Percentiles rank a stretch among this genome's conserved stretches.
Evolutionary conservation across 2,329 filamentous ascomycete genomes (phyloP).

Genomic region (Monilinia fructigena): DNA sequence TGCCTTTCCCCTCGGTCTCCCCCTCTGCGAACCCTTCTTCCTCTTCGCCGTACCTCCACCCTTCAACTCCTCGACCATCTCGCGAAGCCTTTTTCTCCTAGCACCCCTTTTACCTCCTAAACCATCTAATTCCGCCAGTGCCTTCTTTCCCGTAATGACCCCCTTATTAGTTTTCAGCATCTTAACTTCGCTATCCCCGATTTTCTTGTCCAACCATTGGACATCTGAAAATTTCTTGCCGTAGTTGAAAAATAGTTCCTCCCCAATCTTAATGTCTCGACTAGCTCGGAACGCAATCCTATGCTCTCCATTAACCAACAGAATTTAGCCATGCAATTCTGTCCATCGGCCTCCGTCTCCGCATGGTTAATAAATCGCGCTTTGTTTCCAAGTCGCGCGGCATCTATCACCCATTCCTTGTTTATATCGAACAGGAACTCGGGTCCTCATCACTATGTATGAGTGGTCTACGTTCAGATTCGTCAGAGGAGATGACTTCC

Average conservation of each 20-base stretch:
- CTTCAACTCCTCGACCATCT: neutral
- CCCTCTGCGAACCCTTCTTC: constrained; percentile 17
- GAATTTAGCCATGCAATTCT: constrained; percentile 66
- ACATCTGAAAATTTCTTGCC: constrained; percentile 64
- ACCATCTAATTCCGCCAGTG: constrained; percentile 32
- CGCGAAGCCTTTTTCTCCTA: constrained; percentile 18
- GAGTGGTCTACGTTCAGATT: constrained; percentile 38
- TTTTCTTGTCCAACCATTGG: constrained; percentile 50
- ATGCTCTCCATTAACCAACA: constrained; percentile 72
- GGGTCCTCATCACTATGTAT: constrained; percentile 42
- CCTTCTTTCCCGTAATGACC: constrained; percentile 31
- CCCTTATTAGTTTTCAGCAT: constrained; percentile 29
- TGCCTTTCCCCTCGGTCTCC: constrained; percentile 21
- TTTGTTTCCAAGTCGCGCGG: constrained; percentile 74
- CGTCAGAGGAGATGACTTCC: constrained; percentile 57
- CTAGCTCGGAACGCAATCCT: constrained; percentile 73
- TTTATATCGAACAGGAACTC: constrained; percentile 55
- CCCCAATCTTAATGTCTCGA: constrained; percentile 65
- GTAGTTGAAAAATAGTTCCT: constrained; percentile 82
- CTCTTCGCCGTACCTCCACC: constrained; percentile 21
- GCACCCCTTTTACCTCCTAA: constrained; percentile 24
- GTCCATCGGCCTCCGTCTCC: constrained; percentile 56
- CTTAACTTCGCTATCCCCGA: constrained; percentile 9
- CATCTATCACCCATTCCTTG: constrained; percentile 57
- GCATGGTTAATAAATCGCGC: constrained; percentile 83